Conservation (phyloP, 805 yeast species). For the Myxozyma neglecta region DNA sequence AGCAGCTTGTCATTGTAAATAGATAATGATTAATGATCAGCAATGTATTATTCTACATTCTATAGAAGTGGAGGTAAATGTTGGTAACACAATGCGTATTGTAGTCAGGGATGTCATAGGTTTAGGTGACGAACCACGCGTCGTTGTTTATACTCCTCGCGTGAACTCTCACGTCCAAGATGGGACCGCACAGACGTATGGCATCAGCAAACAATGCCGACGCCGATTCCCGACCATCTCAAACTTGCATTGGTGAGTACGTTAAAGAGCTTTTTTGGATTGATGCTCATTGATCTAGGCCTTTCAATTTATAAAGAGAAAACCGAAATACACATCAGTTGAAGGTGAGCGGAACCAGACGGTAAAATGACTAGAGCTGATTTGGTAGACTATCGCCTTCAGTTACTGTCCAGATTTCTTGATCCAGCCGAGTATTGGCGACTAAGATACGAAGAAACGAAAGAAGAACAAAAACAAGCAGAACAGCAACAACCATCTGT, state of each 20-base stretch:
- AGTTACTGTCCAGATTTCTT: slow-evolving; percentile 9
- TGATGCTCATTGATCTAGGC: background rate
- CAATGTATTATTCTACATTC: background rate
- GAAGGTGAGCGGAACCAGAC: background rate
- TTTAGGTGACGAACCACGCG: background rate
- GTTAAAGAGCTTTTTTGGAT: too few species aligned
- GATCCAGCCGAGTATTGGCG: slow-evolving; percentile 23
- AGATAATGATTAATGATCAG: background rate
- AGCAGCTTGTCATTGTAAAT: background rate
- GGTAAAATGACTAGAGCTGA: background rate
- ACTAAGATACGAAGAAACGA: slow-evolving; percentile 10
- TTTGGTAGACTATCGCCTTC: slow-evolving; percentile 11
- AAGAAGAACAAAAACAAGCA: background rate
- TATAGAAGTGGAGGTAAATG: background rate
- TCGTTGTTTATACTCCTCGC: background rate
- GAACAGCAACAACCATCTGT: background rate
- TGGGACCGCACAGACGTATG: too few species aligned
- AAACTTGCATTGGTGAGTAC: too few species aligned
- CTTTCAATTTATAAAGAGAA: background rate
- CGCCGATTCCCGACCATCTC: too few species aligned
- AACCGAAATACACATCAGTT: background rate
- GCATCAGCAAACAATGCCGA: too few species aligned
- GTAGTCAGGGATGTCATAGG: background rate
- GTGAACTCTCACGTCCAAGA: background rate
- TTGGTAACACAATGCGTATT: background rate